phyloP scores from a whole-genome alignment of 345 rosid species.

The Schrenkiella parvula region DNA sequence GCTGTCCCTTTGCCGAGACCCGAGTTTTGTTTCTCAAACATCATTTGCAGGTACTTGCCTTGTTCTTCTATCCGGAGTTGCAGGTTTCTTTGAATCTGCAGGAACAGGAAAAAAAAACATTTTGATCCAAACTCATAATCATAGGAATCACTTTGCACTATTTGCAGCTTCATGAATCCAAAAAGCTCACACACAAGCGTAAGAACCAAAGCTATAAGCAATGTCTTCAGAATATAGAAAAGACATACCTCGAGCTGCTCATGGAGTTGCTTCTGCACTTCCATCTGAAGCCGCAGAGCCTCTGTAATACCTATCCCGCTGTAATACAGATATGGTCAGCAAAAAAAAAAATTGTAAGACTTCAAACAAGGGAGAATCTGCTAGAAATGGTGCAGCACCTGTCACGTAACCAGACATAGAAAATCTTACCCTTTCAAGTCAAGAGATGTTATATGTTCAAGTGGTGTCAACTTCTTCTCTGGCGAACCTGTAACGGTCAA shows the following conservation, averaged over 20 bases:
- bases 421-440: slow-evolving; percentile 75
- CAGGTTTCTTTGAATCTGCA: slow-evolving; percentile 83
- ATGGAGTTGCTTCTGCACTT: slow-evolving; percentile 91
- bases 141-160: neutral
- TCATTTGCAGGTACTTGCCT: slow-evolving; percentile 89
- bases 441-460: slow-evolving; percentile 73
- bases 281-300: slow-evolving; percentile 93
- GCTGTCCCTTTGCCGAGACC: slow-evolving; percentile 53
- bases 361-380: neutral
- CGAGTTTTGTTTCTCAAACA: slow-evolving; percentile 91
- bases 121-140: neutral
- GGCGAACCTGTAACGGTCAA: slow-evolving; percentile 54
- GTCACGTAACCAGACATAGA: neutral
- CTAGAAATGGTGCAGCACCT: neutral
- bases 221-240: neutral
- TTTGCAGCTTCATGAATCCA: neutral
- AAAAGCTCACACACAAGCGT: neutral
- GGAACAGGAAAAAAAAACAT: slow-evolving; percentile 2
- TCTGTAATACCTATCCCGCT: slow-evolving; percentile 88
- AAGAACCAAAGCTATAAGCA: neutral
- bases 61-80: slow-evolving; percentile 96
- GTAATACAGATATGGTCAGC: slow-evolving; percentile 8
- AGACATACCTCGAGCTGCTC: slow-evolving; percentile 90
- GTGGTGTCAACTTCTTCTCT: slow-evolving; percentile 63
- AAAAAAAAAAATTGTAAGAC: neutral